phyloP scores from a whole-genome alignment of 768 basidiomycete species.

The Termitomyces sp. region DNA sequence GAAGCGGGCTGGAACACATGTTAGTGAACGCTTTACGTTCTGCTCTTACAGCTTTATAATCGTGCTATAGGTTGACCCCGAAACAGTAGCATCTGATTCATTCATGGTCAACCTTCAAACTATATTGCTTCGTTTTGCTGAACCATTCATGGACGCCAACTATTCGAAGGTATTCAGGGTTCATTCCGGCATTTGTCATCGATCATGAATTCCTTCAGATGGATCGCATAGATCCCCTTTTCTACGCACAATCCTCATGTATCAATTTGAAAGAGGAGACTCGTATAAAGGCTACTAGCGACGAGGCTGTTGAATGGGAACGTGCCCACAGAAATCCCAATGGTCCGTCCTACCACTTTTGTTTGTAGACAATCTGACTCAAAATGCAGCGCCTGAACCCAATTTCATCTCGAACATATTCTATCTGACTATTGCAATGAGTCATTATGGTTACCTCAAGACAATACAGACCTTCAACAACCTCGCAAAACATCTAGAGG shows the following conservation, averaged over 20 bases:
- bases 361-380: neutral
- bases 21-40: constrained; percentile 22
- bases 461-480: constrained; percentile 78
- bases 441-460: constrained; percentile 84
- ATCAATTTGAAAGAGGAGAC: constrained; percentile 88
- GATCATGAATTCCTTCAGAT: constrained; percentile 46
- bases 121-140: constrained; percentile 81
- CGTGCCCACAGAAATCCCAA: constrained; percentile 41
- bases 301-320: constrained; percentile 78
- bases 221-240: constrained; percentile 85
- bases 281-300: constrained; percentile 87
- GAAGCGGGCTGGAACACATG: constrained; percentile 90
- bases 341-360: constrained; percentile 31
- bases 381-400: constrained; percentile 50
- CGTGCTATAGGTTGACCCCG: constrained; percentile 64
- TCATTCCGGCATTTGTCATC: neutral
- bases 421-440: constrained; percentile 82
- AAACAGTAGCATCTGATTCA: constrained; percentile 84
- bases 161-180: constrained; percentile 68
- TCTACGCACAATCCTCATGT: constrained; percentile 68
- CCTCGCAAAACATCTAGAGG: constrained; percentile 69
- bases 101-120: constrained; percentile 90
- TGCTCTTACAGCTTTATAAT: neutral
- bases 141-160: constrained; percentile 91
- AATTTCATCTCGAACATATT: constrained; percentile 97